A percentile compares a stretch with the other conserved stretches of the same genome.
These are phyloP conservation scores for Haematococcus sp. DNA, from an alignment of 139 green algal genomes.

Conservation along the genomic window DNA sequence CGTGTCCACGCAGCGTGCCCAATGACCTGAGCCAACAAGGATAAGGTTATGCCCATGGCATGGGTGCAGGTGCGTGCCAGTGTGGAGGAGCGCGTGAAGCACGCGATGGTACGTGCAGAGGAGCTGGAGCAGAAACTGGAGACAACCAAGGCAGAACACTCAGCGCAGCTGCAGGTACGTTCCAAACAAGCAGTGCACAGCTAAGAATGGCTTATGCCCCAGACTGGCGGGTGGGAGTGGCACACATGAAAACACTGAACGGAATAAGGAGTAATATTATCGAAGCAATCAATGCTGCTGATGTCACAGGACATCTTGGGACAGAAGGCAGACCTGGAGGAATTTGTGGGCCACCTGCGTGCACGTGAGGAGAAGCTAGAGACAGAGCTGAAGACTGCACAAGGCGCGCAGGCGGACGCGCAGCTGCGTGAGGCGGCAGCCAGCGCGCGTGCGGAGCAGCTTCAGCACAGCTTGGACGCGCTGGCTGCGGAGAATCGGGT, in stretches of 20 bases:
- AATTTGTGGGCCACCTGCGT: constrained; percentile 13
- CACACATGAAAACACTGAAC: too few relatives aligned
- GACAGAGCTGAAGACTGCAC: neutral
- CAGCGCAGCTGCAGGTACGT: constrained; percentile 22
- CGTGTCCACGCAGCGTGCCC: too few relatives aligned
- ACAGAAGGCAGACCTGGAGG: constrained; percentile 23
- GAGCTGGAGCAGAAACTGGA: constrained; percentile 44
- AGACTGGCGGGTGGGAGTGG: too few relatives aligned
- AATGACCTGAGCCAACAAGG: too few relatives aligned
- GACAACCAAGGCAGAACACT: constrained; percentile 13
- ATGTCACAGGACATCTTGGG: constrained; percentile 14
- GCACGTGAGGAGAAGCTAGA: constrained; percentile 13
- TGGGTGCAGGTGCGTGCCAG: constrained; percentile 46
- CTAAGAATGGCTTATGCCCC: too few relatives aligned
- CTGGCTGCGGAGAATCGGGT: constrained; percentile 37
- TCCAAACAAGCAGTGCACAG: too few relatives aligned
- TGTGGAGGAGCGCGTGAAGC: constrained; percentile 49
- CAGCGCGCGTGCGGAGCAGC: neutral
- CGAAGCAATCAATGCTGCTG: too few relatives aligned
- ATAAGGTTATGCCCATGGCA: too few relatives aligned
- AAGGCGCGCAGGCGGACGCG: neutral
- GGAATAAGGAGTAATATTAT: too few relatives aligned
- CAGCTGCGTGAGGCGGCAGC: neutral
- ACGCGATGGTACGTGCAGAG: constrained; percentile 33
- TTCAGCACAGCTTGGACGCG: constrained; percentile 16